Evolutionary conservation across 2,329 filamentous ascomycete species (phyloP).

Genomic region (Fusarium cicatricum): DNA sequence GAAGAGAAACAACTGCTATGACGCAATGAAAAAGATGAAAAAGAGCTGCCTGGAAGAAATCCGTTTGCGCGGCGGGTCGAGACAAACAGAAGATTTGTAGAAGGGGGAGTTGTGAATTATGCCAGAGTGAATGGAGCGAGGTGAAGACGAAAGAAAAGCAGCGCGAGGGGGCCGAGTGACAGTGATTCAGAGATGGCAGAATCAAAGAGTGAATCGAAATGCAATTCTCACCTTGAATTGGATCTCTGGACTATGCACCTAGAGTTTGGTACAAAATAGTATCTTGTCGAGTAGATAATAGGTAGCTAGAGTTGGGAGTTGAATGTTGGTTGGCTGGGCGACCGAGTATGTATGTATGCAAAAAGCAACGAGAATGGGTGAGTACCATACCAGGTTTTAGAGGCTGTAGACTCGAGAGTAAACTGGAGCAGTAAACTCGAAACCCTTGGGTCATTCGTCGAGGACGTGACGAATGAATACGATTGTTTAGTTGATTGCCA

Average conservation of each 20-base stretch:
- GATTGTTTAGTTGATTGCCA: too few relatives aligned
- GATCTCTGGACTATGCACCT: constrained; percentile 3
- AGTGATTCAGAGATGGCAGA: constrained; percentile 21
- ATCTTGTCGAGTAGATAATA: background rate
- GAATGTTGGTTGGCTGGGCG: constrained; percentile 29
- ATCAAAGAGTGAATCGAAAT: background rate
- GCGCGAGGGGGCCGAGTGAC: background rate
- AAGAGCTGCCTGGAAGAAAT: background rate
- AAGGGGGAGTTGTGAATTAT: background rate
- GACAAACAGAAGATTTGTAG: background rate
- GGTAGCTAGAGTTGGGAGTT: constrained; percentile 6
- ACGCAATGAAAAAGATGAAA: background rate
- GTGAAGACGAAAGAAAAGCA: constrained; percentile 10
- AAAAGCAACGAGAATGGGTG: background rate
- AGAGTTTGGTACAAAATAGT: background rate
- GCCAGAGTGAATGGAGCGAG: constrained; percentile 8
- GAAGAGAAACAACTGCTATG: background rate
- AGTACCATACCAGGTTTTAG: too few relatives aligned
- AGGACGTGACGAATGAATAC: too few relatives aligned
- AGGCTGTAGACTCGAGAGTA: background rate
- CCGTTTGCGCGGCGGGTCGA: constrained; percentile 8
- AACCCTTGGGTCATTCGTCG: too few relatives aligned
- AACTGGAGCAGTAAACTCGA: too few relatives aligned
- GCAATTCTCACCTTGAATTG: background rate
- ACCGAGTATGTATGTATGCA: constrained; percentile 5